Percentiles rank a stretch among this genome's conserved stretches.
Evolutionary conservation across 768 basidiomycete genomes (phyloP).

Genomic region (Strobilomyces confusus): DNA sequence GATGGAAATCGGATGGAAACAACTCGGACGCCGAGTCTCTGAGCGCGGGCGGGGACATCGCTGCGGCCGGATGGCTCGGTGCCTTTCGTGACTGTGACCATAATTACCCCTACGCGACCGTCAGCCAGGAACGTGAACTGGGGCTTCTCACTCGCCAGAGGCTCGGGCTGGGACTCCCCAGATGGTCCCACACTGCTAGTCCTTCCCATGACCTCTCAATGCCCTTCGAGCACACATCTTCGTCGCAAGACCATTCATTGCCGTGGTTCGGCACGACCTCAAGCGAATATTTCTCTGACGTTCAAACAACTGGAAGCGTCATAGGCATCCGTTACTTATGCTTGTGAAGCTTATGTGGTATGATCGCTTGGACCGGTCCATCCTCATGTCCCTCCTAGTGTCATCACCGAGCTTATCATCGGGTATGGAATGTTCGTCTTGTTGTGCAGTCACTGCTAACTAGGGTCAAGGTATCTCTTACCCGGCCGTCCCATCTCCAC

Average conservation of each 20-base stretch:
- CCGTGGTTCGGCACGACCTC: constrained; percentile 7
- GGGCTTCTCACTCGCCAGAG: constrained; percentile 10
- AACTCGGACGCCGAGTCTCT: too few relatives aligned
- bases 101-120: constrained; percentile 16
- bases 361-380: too few relatives aligned
- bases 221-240: constrained; percentile 14
- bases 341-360: too few relatives aligned
- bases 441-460: not conserved
- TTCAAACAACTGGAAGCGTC: constrained; percentile 11
- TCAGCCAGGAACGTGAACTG: constrained; percentile 16
- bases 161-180: constrained; percentile 8
- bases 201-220: constrained; percentile 11
- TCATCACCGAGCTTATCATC: constrained; percentile 77
- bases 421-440: constrained; percentile 33
- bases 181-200: constrained; percentile 3
- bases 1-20: too few relatives aligned
- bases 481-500: constrained; percentile 76
- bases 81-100: constrained; percentile 1
- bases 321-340: too few relatives aligned
- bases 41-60: too few relatives aligned
- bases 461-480: constrained; percentile 49
- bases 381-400: constrained; percentile 30
- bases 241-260: constrained; percentile 16
- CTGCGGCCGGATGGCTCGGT: not conserved
- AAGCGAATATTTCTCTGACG: constrained; percentile 7